These are phyloP conservation scores for Vitis hybrid DNA, from an alignment of 177 flowering plant genomes.

Conservation along the genomic window DNA sequence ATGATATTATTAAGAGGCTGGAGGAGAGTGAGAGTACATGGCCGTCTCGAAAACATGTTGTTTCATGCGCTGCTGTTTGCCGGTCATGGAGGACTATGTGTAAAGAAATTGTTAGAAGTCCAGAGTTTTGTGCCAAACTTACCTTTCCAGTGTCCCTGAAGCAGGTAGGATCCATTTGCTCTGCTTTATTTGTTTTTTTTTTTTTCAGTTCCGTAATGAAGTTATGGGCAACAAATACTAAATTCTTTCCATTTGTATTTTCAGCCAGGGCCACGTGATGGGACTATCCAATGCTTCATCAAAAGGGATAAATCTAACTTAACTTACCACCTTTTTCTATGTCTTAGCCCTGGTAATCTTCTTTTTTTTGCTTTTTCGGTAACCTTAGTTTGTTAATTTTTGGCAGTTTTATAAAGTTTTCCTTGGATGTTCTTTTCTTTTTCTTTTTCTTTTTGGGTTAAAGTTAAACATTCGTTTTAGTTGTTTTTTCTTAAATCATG, in stretches of 20 bases:
- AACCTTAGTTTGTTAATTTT: too few species aligned
- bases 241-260: slow-evolving; percentile 1
- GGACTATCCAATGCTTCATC: slow-evolving; percentile 75
- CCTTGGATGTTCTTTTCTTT: too few species aligned
- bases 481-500: background rate
- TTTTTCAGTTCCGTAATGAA: background rate
- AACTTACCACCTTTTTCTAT: slow-evolving; percentile 69
- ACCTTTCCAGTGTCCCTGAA: slow-evolving; percentile 71
- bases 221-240: background rate
- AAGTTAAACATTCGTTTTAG: background rate
- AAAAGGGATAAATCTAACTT: slow-evolving; percentile 72
- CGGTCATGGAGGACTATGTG: slow-evolving; percentile 70
- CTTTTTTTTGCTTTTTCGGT: background rate
- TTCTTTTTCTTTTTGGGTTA: too few species aligned
- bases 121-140: slow-evolving; percentile 65
- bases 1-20: slow-evolving; percentile 64
- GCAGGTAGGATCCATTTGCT: slow-evolving; percentile 36
- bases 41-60: slow-evolving; percentile 67
- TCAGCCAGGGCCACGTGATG: slow-evolving; percentile 83
- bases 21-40: slow-evolving; percentile 75
- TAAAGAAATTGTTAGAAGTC: slow-evolving; percentile 60
- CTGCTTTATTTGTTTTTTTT: background rate
- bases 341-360: slow-evolving; percentile 69
- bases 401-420: too few species aligned
- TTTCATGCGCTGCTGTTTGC: slow-evolving; percentile 75